These are phyloP conservation scores for Metschnikowia gruessii DNA, from an alignment of 805 yeast genomes.

Conservation along the genomic window DNA sequence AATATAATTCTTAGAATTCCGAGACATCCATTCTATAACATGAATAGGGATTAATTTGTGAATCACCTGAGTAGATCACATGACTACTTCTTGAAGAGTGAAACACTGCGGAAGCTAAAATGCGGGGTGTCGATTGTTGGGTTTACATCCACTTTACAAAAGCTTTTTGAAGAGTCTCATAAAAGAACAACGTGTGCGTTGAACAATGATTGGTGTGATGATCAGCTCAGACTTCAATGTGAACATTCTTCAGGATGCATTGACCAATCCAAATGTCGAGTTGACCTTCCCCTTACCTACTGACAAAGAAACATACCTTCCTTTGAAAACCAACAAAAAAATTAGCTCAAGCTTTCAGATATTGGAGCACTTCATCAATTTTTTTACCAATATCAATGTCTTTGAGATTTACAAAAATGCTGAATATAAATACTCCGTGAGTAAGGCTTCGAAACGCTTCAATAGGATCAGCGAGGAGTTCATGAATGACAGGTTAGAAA, in stretches of 20 bases:
- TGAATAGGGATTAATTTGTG: too few species aligned
- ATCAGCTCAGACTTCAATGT: constrained; percentile 30
- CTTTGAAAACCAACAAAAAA: constrained; percentile 30
- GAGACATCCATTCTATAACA: too few species aligned
- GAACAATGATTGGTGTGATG: background rate
- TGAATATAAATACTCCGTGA: constrained; percentile 35
- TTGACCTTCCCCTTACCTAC: constrained; percentile 40
- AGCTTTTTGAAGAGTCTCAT: background rate
- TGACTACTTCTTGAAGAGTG: too few species aligned
- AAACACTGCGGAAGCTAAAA: too few species aligned
- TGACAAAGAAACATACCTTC: constrained; percentile 31
- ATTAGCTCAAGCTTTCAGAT: constrained; percentile 24
- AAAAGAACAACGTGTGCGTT: background rate
- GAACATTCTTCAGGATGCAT: constrained; percentile 37
- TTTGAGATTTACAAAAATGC: constrained; percentile 32
- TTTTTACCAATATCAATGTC: constrained; percentile 27
- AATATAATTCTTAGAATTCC: too few species aligned
- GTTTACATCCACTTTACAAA: background rate
- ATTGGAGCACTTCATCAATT: constrained; percentile 32
- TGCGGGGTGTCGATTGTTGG: constrained; percentile 16
- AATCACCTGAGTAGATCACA: too few species aligned
- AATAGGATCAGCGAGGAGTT: constrained; percentile 25
- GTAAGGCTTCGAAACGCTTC: constrained; percentile 31
- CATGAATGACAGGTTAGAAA: constrained; percentile 33
- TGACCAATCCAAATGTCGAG: constrained; percentile 29